phyloP scores from a whole-genome alignment of 495 filamentous ascomycete species.

The Lophiostoma macrostomum region DNA sequence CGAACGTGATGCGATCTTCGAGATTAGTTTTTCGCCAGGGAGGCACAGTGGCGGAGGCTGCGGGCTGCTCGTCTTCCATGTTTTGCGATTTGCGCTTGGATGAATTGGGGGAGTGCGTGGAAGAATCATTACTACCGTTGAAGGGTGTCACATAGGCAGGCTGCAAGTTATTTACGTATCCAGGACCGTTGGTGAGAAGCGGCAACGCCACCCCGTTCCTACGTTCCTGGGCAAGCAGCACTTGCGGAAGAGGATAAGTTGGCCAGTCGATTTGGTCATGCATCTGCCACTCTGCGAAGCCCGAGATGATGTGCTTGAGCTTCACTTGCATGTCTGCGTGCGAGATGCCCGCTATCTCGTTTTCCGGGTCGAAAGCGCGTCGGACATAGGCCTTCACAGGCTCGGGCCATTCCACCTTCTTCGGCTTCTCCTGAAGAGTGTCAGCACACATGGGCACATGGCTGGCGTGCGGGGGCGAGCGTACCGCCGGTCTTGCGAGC shows the following conservation, averaged over 20 bases:
- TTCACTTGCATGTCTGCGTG: constrained; percentile 74
- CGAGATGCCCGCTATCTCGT: constrained; percentile 61
- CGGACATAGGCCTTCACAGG: constrained; percentile 79
- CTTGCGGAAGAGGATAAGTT: constrained; percentile 77
- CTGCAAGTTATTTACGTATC: constrained; percentile 1
- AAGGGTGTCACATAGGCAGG: neutral
- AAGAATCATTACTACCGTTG: constrained; percentile 15
- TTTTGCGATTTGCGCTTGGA: constrained; percentile 82
- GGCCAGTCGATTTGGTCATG: constrained; percentile 79
- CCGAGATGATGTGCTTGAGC: constrained; percentile 78
- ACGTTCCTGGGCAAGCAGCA: constrained; percentile 70
- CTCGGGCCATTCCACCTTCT: constrained; percentile 71
- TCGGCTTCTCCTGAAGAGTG: constrained; percentile 19
- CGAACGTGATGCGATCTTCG: constrained; percentile 73
- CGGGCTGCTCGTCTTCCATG: neutral
- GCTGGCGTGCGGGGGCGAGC: constrained; percentile 24
- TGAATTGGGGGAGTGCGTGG: constrained; percentile 26
- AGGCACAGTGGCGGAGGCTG: constrained; percentile 41
- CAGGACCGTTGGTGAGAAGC: neutral
- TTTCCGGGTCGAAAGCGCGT: constrained; percentile 72
- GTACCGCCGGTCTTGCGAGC: constrained; percentile 34
- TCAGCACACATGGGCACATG: constrained; percentile 14
- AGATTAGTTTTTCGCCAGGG: constrained; percentile 79
- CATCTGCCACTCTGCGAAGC: constrained; percentile 65
- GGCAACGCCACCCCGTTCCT: neutral